Evolutionary conservation across 805 yeast genomes (phyloP).

Genomic region (Metschnikowia corniflorae): DNA sequence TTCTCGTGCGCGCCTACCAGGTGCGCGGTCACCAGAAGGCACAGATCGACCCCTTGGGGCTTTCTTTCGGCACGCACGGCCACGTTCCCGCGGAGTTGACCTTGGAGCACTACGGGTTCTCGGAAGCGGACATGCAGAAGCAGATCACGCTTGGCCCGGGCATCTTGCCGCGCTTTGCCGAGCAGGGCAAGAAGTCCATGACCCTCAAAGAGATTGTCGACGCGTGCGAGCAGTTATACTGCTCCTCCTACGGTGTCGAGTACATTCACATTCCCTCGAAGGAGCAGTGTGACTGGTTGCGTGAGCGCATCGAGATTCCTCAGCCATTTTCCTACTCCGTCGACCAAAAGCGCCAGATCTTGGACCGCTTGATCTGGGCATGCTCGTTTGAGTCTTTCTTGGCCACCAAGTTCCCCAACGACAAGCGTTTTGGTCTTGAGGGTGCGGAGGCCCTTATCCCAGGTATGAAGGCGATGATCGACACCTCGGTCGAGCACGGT

Average conservation of each 20-base stretch:
- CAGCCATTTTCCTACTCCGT: slow-evolving; percentile 73
- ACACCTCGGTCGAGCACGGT: slow-evolving; percentile 87
- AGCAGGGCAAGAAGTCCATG: slow-evolving; percentile 58
- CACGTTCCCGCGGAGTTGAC: slow-evolving; percentile 82
- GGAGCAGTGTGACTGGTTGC: slow-evolving; percentile 95
- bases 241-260: slow-evolving; percentile 88
- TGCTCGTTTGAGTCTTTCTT: slow-evolving; percentile 90
- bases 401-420: slow-evolving; percentile 95
- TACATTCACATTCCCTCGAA: slow-evolving; percentile 96
- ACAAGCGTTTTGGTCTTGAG: slow-evolving; percentile 97
- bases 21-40: slow-evolving; percentile 98
- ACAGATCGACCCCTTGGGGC: slow-evolving; percentile 90
- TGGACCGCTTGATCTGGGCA: slow-evolving; percentile 96
- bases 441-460: slow-evolving; percentile 97
- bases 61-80: slow-evolving; percentile 73
- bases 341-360: slow-evolving; percentile 92
- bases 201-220: slow-evolving; percentile 74
- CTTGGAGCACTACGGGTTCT: slow-evolving; percentile 86
- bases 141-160: slow-evolving; percentile 95
- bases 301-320: slow-evolving; percentile 94
- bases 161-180: slow-evolving; percentile 87
- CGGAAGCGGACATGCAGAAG: slow-evolving; percentile 78
- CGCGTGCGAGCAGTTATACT: slow-evolving; percentile 79
- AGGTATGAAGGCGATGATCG: slow-evolving; percentile 94
- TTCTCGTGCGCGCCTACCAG: slow-evolving; percentile 96